Conservation (phyloP, 2,329 filamentous ascomycete species). For the Trichothecium roseum region DNA sequence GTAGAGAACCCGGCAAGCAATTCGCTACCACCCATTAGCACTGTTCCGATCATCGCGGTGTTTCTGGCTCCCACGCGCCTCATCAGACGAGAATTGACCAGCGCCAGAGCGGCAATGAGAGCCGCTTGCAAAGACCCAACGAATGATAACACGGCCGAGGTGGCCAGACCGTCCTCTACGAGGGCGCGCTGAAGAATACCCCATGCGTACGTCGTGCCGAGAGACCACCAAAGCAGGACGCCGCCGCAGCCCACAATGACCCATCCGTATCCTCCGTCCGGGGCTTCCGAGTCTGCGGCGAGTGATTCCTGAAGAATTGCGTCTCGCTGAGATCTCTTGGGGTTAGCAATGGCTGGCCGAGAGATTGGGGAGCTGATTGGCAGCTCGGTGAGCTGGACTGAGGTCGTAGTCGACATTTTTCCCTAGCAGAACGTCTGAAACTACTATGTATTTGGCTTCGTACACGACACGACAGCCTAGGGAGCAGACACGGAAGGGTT, state of each 20-base stretch:
- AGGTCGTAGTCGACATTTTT: too few species aligned
- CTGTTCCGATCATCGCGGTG: constrained; percentile 37
- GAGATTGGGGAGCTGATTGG: too few species aligned
- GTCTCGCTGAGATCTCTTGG: constrained; percentile 2
- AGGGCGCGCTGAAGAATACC: constrained; percentile 49
- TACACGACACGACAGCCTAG: too few species aligned
- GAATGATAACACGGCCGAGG: constrained; percentile 44
- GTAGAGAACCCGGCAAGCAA: constrained; percentile 29
- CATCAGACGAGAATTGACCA: constrained; percentile 41
- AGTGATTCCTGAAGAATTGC: constrained; percentile 29
- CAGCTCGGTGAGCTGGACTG: too few species aligned
- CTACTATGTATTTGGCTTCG: too few species aligned
- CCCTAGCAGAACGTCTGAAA: too few species aligned
- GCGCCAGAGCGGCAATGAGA: constrained; percentile 38
- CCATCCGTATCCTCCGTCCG: constrained; percentile 48
- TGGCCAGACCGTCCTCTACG: constrained; percentile 34
- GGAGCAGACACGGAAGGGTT: too few species aligned
- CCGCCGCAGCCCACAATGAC: constrained; percentile 39
- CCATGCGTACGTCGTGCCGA: constrained; percentile 48
- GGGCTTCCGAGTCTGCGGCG: constrained; percentile 31
- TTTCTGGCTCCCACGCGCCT: constrained; percentile 34
- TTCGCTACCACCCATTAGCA: constrained; percentile 37
- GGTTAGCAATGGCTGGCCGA: too few species aligned
- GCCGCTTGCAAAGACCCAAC: constrained; percentile 43
- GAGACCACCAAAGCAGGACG: constrained; percentile 43